Base-by-base conservation (phyloP, 371 early-diverging fungal genomes). In the Lichtheimia ramosa region DNA sequence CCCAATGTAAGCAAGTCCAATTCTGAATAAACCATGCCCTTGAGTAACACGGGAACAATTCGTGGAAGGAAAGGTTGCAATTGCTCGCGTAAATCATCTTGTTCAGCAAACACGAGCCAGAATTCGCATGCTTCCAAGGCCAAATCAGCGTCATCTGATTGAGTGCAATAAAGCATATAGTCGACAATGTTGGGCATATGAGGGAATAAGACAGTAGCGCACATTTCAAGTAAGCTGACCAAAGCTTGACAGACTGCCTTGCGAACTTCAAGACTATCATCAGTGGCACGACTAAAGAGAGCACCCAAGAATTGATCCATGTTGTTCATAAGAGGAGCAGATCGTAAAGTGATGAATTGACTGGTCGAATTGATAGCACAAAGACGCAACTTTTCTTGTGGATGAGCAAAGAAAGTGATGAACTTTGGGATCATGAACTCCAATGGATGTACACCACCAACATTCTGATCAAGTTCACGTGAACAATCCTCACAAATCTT, bases 41-140 rank as follows among this genome's bases (percentile, higher is more conserved):
- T 89, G 51, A 98, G 82, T 56, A 98, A 82, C 13, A 93, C 90
- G 27, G 96, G 95, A n/a, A 98, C 84, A 18, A 98, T 82, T 59
- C 84, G 80, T 46, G 84, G 83, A 42, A 97, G 75, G 69, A 83
- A 88, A 5, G 93, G 93, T 56, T 83, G 87, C 52, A 98, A 75
- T 48, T 90, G 82, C 52, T 90, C 91, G 42, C 82, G 81, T 58
- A 93, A 64, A 18, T 84, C 85, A 43, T 92, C 92, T 62, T 92
- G 93, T 71, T 98, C 98, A 43, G 94, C 94, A 79, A 96, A 91
- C 39, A 92, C 90, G 27, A 96, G 75, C 97, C 97, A 98, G 74
- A 98, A 97, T 73, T 98, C 98, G 74, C 95, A 93, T 8, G 97
- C 96, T 74, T 97, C 97, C 58, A 96, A 76, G 16, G 97, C 96